Evolutionary conservation across 805 yeast genomes (phyloP).

Genomic region (Saccharomyces kudriavzevii): DNA sequence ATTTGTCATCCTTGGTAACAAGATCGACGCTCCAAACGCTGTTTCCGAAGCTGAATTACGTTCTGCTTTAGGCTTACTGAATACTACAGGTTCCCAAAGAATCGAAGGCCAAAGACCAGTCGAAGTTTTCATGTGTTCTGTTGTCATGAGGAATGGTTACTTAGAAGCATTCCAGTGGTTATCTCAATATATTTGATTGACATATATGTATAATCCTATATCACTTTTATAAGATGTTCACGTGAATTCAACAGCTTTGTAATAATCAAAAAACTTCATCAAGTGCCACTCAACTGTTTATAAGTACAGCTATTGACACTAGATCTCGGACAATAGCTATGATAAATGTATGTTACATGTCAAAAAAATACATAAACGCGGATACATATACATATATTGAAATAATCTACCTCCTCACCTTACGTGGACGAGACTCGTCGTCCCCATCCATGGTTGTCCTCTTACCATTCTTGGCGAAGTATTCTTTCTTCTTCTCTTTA

Average conservation of each 20-base stretch:
- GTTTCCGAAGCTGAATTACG: conserved; percentile 92
- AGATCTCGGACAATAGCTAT: conserved; percentile 1
- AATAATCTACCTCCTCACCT: conserved; percentile 16
- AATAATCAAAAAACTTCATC: background rate
- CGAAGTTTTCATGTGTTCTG: conserved; percentile 95
- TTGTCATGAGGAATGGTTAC: conserved; percentile 97
- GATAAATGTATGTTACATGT: conserved; percentile 39
- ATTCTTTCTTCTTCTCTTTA: conserved; percentile 80
- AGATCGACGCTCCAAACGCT: conserved; percentile 89
- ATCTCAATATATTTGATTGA: conserved; percentile 74
- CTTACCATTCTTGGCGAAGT: conserved; percentile 62
- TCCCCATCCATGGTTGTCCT: conserved; percentile 40
- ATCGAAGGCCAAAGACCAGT: conserved; percentile 77
- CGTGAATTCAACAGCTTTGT: background rate
- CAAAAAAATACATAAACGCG: background rate
- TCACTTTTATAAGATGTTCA: background rate
- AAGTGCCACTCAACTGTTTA: background rate
- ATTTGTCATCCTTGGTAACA: conserved; percentile 89
- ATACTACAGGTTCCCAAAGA: conserved; percentile 80
- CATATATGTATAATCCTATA: background rate
- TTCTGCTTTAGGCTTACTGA: conserved; percentile 77
- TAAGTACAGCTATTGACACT: background rate
- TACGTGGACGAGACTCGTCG: conserved; percentile 20
- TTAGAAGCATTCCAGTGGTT: conserved; percentile 98
- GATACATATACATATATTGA: background rate